Base-by-base conservation (phyloP, 371 early-diverging fungal species). In the Dichotomocladium elegans region DNA sequence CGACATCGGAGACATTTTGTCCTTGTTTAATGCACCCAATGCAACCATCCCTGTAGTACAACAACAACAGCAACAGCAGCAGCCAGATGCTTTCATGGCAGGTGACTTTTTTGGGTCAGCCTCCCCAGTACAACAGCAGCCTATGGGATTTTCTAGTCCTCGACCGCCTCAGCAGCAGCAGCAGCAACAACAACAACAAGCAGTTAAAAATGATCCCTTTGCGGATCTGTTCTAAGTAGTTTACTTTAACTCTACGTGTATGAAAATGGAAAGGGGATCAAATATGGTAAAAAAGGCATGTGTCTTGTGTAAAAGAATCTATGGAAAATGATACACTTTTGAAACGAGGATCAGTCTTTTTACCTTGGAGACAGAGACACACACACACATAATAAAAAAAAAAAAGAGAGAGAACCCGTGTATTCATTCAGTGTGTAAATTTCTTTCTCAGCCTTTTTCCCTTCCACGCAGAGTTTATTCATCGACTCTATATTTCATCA, bases 1-100 rank as follows among this genome's bases (percentile, higher is more conserved):
- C 19, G 63, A 70, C 34, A 57, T 67, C 21, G 53, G 65, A 24
- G 74, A 73, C 41, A 70, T 73, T 26, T 58, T 73, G 60, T 56
- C 43, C 25, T 45, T 73, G 19, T 70, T 73, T 44, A 68, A 65
- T 31, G 47, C 57, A 4, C 28, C 63, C 5, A 19, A 53, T 14
- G 47, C 51, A 55, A 2, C 37, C n/a, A 37, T 35, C 47, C n/a
- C n/a, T n/a, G n/a, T n/a, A n/a, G n/a, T n/a, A n/a, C 45, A 14
- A 25, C 47, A 28, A 30, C 51, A 34, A 44, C 56, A 17, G 35
- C 48, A 47, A 28, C 54, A 37, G 24, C 56, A 43, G 28, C 30
- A 47, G 22, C 15, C 46, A 51, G 40, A 46, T 24, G 35, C 40
- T 3, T 34, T 45, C 40, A 21, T 49, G 11, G 40, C 48, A 3